Base-by-base conservation (phyloP, 345 rosid genomes). In the Lumnitzera racemosa region DNA sequence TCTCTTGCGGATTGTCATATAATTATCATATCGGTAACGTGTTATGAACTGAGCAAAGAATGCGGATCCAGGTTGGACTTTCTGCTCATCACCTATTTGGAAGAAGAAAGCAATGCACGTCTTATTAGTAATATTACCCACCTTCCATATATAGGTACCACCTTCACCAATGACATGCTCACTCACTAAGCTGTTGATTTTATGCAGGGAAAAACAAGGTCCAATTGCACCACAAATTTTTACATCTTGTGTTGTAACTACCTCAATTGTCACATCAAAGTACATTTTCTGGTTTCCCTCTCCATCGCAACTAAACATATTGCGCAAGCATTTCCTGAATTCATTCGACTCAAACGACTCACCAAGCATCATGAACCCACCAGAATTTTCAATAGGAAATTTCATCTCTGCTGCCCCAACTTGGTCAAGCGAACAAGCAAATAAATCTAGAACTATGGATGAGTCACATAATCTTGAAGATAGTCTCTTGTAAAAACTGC, bases 341-440 rank as follows among this genome's bases (percentile, higher is more conserved):
- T 83, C 89, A 55, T 81, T 80, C 0, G 95, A 84, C 47, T 84
- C 89, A 53, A 94, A 94, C 51, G 88, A 78, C 70, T 94, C 99
- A 41, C 96, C 91, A 16, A 90, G 70, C 78, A 90, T 71, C 78
- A 94, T 80, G 76, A 86, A 90, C 56, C 99, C 99, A 60, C 97
- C 96, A 0, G 96, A 94, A 53, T 73, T 76, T 74, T 94, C 96
- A 63, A 94, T 85, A 12, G 94, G 83, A 1, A 56, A 55, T 72
- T 80, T 94, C n/a, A 94, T 63, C 69, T 94, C 97, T 1, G 95
- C 95, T 47, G 75, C 88, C 63, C 99, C 99, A 43, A 88, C 85
- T 78, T 94, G 96, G 78, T 94, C 99, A 61, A 90, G 96, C 71
- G 95, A 86, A 70, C 91, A 94, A 61, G 97, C 97, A 56, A 90